Evolutionary conservation across 169 alveolate genomes (phyloP).

Genomic region (Theileria parva): DNA sequence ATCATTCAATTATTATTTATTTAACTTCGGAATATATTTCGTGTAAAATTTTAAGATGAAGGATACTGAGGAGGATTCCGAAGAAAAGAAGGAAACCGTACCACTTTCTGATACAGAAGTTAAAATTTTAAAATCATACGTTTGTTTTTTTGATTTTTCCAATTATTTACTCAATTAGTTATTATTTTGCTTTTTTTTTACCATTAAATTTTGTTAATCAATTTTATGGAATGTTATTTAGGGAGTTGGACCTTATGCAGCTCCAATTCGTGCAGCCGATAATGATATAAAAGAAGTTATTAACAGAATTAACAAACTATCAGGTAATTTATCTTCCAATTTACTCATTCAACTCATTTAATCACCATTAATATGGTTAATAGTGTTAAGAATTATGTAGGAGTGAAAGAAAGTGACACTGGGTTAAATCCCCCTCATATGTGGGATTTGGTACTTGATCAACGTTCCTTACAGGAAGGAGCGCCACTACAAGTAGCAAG

Average conservation of each 20-base stretch:
- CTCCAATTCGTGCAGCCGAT: constrained; percentile 71
- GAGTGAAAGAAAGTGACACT: constrained; percentile 98
- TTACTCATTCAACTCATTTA: neutral
- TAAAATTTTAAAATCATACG: constrained; percentile 58
- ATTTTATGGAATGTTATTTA: constrained; percentile 1
- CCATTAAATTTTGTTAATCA: neutral
- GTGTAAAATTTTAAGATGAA: constrained; percentile 24
- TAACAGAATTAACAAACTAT: constrained; percentile 73
- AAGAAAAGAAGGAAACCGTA: constrained; percentile 33
- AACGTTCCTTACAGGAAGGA: constrained; percentile 92
- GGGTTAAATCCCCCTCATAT: constrained; percentile 97
- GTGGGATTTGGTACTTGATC: constrained; percentile 98
- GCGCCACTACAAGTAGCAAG: constrained; percentile 98
- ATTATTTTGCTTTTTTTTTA: neutral
- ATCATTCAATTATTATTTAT: neutral
- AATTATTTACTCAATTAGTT: neutral
- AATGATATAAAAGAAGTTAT: constrained; percentile 70
- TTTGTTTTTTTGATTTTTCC: constrained; percentile 14
- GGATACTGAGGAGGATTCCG: constrained; percentile 48
- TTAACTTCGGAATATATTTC: neutral
- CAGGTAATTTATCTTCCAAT: constrained; percentile 38
- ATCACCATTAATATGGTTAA: neutral
- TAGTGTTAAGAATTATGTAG: constrained; percentile 23
- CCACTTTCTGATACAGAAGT: constrained; percentile 66
- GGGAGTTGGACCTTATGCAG: constrained; percentile 81